Evolutionary conservation across 106 monocot species (phyloP).

Genomic region (Dendrobium huoshanense): DNA sequence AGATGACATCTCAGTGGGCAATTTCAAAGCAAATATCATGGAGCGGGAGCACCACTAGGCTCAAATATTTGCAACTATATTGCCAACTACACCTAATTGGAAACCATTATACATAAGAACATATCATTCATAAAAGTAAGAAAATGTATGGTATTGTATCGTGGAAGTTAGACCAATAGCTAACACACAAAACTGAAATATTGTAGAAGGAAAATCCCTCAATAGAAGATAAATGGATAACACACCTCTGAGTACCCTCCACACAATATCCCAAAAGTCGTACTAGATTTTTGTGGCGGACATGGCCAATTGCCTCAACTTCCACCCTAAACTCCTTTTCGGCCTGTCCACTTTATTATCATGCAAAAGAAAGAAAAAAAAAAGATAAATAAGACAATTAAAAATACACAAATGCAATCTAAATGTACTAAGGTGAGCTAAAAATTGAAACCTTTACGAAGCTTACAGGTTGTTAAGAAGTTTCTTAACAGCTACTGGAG

Average conservation of each 20-base stretch:
- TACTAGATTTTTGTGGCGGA: constrained; percentile 53
- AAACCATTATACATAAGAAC: neutral
- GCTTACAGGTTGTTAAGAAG: constrained; percentile 53
- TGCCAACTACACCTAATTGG: neutral
- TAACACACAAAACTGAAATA: neutral
- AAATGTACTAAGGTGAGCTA: neutral
- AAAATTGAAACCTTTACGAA: neutral
- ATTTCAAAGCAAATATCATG: neutral
- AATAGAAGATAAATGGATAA: neutral
- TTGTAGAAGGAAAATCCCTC: neutral
- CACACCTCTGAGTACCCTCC: constrained; percentile 52
- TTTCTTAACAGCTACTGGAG: constrained; percentile 46
- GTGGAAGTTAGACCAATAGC: neutral
- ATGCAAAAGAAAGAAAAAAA: neutral
- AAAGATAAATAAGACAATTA: neutral
- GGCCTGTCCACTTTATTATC: constrained; percentile 37
- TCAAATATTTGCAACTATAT: neutral
- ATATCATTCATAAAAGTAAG: neutral
- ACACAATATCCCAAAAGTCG: constrained; percentile 48
- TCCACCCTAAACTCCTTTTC: constrained; percentile 56
- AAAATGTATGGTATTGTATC: neutral
- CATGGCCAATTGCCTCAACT: constrained; percentile 57
- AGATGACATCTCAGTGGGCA: neutral
- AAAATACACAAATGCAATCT: neutral
- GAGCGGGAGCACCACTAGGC: neutral